phyloP scores from a whole-genome alignment of 371 early-diverging fungal species.

The Gilbertella persicaria region DNA sequence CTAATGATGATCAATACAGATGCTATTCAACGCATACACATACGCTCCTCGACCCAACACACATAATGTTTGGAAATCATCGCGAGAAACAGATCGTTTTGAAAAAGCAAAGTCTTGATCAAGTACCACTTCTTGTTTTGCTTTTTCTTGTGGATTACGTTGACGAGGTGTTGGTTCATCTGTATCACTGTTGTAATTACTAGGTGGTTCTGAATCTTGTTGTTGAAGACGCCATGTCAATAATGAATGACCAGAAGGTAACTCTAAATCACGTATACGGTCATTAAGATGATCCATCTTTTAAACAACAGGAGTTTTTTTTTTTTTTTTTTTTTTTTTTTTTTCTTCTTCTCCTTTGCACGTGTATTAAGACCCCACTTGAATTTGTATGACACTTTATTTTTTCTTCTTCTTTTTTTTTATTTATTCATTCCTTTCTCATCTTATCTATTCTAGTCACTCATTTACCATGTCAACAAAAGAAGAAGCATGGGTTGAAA shows the following conservation, averaged over 20 bases:
- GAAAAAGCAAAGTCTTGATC: conserved; percentile 26
- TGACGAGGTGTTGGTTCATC: conserved; percentile 42
- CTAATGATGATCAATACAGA: conserved; percentile 24
- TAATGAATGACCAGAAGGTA: conserved; percentile 29
- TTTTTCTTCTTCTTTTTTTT: neutral
- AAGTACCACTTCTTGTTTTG: conserved; percentile 27
- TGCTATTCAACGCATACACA: too few species aligned
- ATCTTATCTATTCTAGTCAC: neutral
- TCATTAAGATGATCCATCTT: conserved; percentile 4
- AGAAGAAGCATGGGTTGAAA: conserved; percentile 16
- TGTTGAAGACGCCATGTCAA: conserved; percentile 20
- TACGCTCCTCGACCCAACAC: conserved; percentile 95
- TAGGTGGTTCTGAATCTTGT: conserved; percentile 31
- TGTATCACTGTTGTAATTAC: conserved; percentile 44
- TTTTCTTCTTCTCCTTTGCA: neutral
- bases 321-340: neutral
- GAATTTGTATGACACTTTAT: too few species aligned
- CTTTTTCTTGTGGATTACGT: conserved; percentile 7
- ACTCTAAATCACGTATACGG: conserved; percentile 10
- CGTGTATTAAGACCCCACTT: too few species aligned
- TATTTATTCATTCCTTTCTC: neutral
- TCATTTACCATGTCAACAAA: conserved; percentile 1
- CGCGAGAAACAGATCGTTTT: conserved; percentile 68
- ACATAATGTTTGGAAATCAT: conserved; percentile 88
- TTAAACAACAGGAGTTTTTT: neutral